Evolutionary conservation across 495 filamentous ascomycete genomes (phyloP), one percentile per base, ranked within the genome.

Genomic region (Collariella sp.): DNA sequence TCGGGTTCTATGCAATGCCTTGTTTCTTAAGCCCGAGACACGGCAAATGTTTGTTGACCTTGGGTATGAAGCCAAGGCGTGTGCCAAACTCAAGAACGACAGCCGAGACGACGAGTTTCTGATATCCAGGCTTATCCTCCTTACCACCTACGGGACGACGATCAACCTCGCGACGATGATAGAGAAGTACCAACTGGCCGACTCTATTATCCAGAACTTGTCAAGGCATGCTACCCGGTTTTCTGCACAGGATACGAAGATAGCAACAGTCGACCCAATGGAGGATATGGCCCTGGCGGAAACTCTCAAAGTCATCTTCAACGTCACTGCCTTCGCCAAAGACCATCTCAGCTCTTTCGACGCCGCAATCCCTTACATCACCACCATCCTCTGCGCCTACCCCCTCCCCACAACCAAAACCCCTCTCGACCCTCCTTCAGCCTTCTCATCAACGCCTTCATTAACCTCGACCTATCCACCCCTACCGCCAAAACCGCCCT

Each of bases 51-150:
- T 96, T 57, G 86, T 91, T 2, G 83, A 94, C 65, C 71, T 87
- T n/a, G 87, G 84, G 9, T 88, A 80, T 58, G 83, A 80, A 35
- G 70, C 76, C 19, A 87, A 84, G 64, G 77, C 83, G 13, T 88
- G 88, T 35, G 78, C 82, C 43, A 80, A 76, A 51, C 76, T 96
- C 33, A 85, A 87, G 79, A 83, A 75, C 58, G 84, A 91, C 65
- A 85, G 76, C 60, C 75, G 77, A 15, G 90, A 97, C 46, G 87
- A 98, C 61, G 91, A 98, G 66, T 95, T 98, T 70, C 73, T 96
- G 0, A 72, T 81, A 33, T 86, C 85, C 39, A 79, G 93, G 31
- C 84, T 98, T 19, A 70, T 97, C 9, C 89, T 97, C 55, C 73
- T 96, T 2, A 79, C 84, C 12, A 97, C 93, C 0, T 97, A 96